phyloP scores from a whole-genome alignment of 169 alveolate genomes.

The Plasmodium cynomolgi region DNA sequence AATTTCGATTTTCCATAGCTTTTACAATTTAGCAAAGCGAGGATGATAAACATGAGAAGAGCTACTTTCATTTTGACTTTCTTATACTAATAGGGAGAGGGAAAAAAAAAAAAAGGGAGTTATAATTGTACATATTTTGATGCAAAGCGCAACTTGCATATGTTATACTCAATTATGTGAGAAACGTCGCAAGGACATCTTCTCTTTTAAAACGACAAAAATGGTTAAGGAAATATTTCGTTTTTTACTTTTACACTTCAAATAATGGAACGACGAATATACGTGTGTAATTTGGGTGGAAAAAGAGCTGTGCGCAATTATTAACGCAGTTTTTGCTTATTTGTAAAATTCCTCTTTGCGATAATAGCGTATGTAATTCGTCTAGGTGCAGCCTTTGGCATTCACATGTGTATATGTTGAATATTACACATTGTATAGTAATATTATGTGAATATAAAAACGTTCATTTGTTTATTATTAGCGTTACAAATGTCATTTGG shows the following conservation, averaged over 20 bases:
- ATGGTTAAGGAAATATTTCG: conserved; percentile 28
- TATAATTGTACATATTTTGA: background rate
- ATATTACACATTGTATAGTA: background rate
- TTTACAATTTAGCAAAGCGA: conserved; percentile 45
- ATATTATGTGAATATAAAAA: background rate
- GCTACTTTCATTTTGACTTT: conserved; percentile 15
- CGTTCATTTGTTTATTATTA: background rate
- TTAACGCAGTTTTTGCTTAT: background rate
- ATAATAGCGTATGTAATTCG: background rate
- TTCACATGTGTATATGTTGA: background rate
- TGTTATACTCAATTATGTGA: background rate
- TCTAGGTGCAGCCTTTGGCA: background rate
- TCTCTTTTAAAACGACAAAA: conserved; percentile 17
- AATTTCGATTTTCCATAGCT: conserved; percentile 57
- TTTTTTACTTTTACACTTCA: conserved; percentile 15
- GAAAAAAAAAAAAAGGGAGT: background rate
- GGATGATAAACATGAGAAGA: conserved; percentile 22
- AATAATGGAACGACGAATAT: background rate
- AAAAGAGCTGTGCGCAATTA: background rate
- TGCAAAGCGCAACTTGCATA: conserved; percentile 3
- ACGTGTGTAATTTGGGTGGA: background rate
- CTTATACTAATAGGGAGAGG: conserved; percentile 4
- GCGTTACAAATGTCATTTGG: background rate
- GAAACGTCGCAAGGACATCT: background rate
- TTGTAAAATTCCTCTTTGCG: background rate